Percentiles rank a stretch among this genome's conserved stretches.
Evolutionary conservation across 805 yeast species (phyloP).

Genomic region (Teunomyces gatunensis): DNA sequence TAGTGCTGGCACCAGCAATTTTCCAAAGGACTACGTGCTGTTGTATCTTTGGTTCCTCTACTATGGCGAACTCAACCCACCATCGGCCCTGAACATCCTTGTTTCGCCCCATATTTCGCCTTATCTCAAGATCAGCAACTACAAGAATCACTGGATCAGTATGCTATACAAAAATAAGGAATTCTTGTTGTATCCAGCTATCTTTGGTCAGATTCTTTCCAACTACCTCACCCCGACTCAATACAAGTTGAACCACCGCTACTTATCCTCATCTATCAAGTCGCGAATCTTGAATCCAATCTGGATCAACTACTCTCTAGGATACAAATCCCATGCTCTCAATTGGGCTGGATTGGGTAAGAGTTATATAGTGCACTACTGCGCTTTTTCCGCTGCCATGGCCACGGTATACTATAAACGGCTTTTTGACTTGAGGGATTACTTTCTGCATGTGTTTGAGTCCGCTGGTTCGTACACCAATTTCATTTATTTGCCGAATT

Average conservation of each 20-base stretch:
- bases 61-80: conserved; percentile 31
- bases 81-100: conserved; percentile 27
- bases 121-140: conserved; percentile 23
- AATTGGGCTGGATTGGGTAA: conserved; percentile 28
- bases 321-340: conserved; percentile 20
- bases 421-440: conserved; percentile 13
- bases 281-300: conserved; percentile 35
- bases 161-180: conserved; percentile 30
- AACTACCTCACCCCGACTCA: conserved; percentile 41
- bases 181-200: conserved; percentile 30
- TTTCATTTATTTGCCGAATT: conserved; percentile 35
- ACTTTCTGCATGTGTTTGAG: conserved; percentile 17
- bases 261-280: conserved; percentile 32
- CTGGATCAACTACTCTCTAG: conserved; percentile 38
- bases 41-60: conserved; percentile 33
- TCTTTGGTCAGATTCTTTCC: conserved; percentile 39
- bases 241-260: conserved; percentile 33
- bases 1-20: conserved; percentile 16
- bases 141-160: conserved; percentile 17
- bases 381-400: conserved; percentile 15
- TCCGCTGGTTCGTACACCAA: conserved; percentile 31
- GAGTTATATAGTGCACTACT: conserved; percentile 27
- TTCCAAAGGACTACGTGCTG: conserved; percentile 40
- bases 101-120: conserved; percentile 26
- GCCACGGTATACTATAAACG: conserved; percentile 18